These are phyloP conservation scores for Beverwykella pulmonaria DNA, from an alignment of 495 filamentous ascomycete genomes.

Conservation along the genomic window DNA sequence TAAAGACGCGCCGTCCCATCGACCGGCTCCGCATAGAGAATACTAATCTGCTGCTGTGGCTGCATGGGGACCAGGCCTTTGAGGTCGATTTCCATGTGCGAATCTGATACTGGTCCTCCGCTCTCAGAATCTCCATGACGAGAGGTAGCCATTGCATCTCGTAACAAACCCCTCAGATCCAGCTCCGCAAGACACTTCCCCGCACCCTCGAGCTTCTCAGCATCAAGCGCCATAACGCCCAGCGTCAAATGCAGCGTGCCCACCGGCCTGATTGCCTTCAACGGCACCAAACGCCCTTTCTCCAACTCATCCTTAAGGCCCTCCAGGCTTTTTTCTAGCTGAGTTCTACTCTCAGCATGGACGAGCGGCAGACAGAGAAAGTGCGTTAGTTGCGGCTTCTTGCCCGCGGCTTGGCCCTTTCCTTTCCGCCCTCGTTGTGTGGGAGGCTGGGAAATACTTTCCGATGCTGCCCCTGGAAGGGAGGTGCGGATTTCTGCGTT, in stretches of 20 bases:
- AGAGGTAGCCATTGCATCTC: not conserved
- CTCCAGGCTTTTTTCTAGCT: conserved; percentile 63
- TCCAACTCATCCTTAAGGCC: conserved; percentile 62
- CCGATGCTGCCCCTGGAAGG: not conserved
- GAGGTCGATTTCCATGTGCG: conserved; percentile 37
- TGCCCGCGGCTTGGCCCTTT: conserved; percentile 1
- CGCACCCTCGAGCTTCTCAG: conserved; percentile 61
- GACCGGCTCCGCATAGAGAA: conserved; percentile 59
- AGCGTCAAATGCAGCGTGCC: conserved; percentile 84
- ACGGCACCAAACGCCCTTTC: not conserved
- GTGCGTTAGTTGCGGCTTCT: conserved; percentile 68
- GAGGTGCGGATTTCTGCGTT: conserved; percentile 16
- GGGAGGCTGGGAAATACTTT: not conserved
- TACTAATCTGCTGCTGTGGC: conserved; percentile 48
- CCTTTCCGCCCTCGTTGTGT: not conserved
- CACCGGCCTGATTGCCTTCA: conserved; percentile 69
- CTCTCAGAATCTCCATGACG: not conserved
- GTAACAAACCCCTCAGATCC: conserved; percentile 9
- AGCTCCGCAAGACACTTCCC: conserved; percentile 52
- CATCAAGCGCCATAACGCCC: conserved; percentile 79
- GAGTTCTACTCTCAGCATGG: conserved; percentile 60
- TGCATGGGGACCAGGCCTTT: conserved; percentile 47
- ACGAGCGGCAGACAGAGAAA: conserved; percentile 85
- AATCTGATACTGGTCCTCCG: not conserved
- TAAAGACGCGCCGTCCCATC: conserved; percentile 61